Conservation (phyloP, 1,139 yeast species). For the Geotrichum phurueaensis region DNA sequence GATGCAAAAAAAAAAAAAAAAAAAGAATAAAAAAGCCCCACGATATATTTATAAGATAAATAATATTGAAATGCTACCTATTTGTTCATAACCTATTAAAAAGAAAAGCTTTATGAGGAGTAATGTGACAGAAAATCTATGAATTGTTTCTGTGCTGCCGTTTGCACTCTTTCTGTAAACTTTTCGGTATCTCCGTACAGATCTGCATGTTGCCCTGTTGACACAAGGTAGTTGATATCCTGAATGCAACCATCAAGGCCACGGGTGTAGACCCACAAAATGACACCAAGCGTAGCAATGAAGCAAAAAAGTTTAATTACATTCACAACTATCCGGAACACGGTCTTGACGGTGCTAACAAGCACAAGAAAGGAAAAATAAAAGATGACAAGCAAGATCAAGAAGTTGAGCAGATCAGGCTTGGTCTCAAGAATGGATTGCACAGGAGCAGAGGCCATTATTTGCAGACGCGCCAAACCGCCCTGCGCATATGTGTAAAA, state of each 20-base stretch:
- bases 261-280: conserved; percentile 24
- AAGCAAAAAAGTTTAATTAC: conserved; percentile 24
- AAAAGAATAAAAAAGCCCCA: background rate
- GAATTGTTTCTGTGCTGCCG: conserved; percentile 8
- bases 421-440: conserved; percentile 21
- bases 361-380: conserved; percentile 31
- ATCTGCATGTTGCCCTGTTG: conserved; percentile 14
- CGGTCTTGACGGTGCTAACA: conserved; percentile 29
- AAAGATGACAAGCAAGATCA: conserved; percentile 26
- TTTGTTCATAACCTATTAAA: background rate
- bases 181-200: conserved; percentile 7
- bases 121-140: background rate
- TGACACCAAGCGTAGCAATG: conserved; percentile 20
- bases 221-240: conserved; percentile 18
- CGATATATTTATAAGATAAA: no score
- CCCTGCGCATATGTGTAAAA: conserved; percentile 2
- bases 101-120: background rate
- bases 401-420: conserved; percentile 27
- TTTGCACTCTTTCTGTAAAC: conserved; percentile 8
- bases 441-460: conserved; percentile 19
- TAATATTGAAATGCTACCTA: background rate
- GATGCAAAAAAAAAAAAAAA: background rate
- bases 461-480: conserved; percentile 10
- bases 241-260: conserved; percentile 25
- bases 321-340: conserved; percentile 27